Evolutionary conservation across 108 stramenopile genomes (phyloP), one percentile per base, ranked within the genome.

Genomic region (Fistulifera solaris): DNA sequence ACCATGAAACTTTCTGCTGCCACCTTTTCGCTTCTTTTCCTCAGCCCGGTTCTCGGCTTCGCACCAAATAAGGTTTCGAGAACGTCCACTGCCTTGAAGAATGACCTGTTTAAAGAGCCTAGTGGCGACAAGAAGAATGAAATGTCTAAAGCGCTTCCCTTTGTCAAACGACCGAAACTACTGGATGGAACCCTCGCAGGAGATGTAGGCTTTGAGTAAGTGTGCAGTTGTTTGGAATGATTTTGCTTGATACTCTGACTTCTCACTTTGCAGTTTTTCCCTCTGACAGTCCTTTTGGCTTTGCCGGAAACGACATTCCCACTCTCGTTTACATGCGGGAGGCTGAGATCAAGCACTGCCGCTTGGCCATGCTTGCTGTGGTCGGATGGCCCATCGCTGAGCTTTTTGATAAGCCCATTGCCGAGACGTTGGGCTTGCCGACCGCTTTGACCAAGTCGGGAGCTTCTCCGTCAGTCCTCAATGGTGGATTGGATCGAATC

Each of bases 371-470:
- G 87, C 60, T 92, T 42, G 90, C 92, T 19, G 83, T 73, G 21
- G 86, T 81, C 17, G 92, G 92, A 27, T 94, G 87, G 87, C 87
- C 87, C 14, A 35, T 94, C 17, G 76, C 87, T 15, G 92, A 94
- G 59, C 61, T 89, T 22, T 80, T 58, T 53, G 86, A 94, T 67
- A 75, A 76, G 65, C 63, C 54, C 4, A 70, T 94, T 27, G 75
- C 83, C 47, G 70, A 65, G 26, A 24, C 67, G 21, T 52, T 79
- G 0, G 83, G 80, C 31, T 66, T 86, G 40, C 73, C 78, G 11
- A 55, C 70, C 12, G 50, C 70, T 13, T 65, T 93, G 39, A 87
- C 80, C 25, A 77, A 70, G 45, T 65, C 73, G 43, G 87, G 85
- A 43, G 75, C 67, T 15, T 73, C 71, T 38, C 93, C 93, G 0